Conservation (phyloP, 1,139 yeast genomes). For the Hemisphaericaspora lyxosophila region DNA sequence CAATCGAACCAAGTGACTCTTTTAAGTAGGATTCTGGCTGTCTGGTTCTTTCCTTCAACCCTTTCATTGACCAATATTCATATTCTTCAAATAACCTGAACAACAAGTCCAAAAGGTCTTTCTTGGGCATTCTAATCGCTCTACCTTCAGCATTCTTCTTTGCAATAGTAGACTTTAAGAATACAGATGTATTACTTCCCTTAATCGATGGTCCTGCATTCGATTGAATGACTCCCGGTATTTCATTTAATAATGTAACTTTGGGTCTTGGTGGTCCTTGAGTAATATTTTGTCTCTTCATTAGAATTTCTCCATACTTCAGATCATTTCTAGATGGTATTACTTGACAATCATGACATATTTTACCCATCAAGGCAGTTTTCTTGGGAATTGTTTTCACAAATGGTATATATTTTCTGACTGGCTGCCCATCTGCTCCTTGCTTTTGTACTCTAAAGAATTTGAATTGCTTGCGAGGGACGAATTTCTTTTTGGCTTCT, state of each 20-base stretch:
- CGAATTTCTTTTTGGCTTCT: conserved; percentile 28
- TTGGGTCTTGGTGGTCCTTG: conserved; percentile 56
- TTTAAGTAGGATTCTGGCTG: conserved; percentile 95
- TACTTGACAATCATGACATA: conserved; percentile 88
- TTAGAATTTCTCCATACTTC: conserved; percentile 55
- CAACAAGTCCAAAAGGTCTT: conserved; percentile 82
- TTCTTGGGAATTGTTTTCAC: conserved; percentile 83
- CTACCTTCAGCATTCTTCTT: conserved; percentile 65
- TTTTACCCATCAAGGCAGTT: conserved; percentile 81
- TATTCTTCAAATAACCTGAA: conserved; percentile 91
- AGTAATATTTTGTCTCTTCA: conserved; percentile 49
- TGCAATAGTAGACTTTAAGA: conserved; percentile 46
- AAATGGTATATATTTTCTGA: conserved; percentile 60
- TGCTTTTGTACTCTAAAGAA: conserved; percentile 31
- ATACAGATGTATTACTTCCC: conserved; percentile 61
- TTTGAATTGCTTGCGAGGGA: conserved; percentile 19
- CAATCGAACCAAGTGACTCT: conserved; percentile 88
- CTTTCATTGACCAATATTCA: conserved; percentile 96
- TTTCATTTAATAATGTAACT: conserved; percentile 77
- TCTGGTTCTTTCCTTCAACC: conserved; percentile 86
- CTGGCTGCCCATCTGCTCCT: conserved; percentile 19
- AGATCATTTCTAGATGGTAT: conserved; percentile 75
- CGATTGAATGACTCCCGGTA: conserved; percentile 84
- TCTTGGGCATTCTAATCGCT: conserved; percentile 92
- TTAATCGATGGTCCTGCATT: conserved; percentile 82